Conservation (phyloP, 768 basidiomycete genomes). For the Goffeauzyma gilvescens region DNA sequence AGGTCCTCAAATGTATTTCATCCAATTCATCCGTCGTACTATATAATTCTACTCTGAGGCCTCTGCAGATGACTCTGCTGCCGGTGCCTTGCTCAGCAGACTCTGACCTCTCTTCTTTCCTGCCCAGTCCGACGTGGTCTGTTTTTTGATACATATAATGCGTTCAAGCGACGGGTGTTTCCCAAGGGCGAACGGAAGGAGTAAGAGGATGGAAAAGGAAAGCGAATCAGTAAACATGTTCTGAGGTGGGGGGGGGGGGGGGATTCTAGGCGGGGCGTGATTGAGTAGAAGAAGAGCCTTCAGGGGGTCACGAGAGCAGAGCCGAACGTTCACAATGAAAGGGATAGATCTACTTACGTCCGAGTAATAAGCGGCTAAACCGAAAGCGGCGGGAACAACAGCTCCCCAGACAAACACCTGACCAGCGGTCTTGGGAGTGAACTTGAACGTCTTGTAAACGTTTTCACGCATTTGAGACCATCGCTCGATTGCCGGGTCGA, state of each 20-base stretch:
- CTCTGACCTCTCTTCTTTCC: neutral
- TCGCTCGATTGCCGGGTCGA: conserved; percentile 42
- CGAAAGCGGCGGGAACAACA: conserved; percentile 41
- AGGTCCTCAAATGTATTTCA: too few relatives aligned
- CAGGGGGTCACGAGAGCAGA: neutral
- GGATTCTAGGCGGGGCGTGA: too few relatives aligned
- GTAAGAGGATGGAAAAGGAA: neutral
- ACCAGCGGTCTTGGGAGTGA: conserved; percentile 50
- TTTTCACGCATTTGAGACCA: conserved; percentile 54
- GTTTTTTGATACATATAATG: neutral
- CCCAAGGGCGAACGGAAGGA: neutral
- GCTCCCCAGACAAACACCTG: conserved; percentile 45
- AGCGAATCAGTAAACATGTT: neutral
- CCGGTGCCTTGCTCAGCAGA: neutral
- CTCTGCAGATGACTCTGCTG: neutral
- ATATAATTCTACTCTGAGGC: neutral
- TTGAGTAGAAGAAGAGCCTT: too few relatives aligned
- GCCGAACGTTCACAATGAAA: neutral
- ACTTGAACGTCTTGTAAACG: conserved; percentile 64
- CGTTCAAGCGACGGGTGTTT: neutral
- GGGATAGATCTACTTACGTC: conserved; percentile 20
- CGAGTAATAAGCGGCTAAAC: conserved; percentile 13
- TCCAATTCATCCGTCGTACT: too few relatives aligned
- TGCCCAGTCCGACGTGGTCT: neutral
- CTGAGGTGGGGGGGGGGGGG: too few relatives aligned